Conservation (phyloP, 805 yeast genomes). For the Yarrowia alimentaria region DNA sequence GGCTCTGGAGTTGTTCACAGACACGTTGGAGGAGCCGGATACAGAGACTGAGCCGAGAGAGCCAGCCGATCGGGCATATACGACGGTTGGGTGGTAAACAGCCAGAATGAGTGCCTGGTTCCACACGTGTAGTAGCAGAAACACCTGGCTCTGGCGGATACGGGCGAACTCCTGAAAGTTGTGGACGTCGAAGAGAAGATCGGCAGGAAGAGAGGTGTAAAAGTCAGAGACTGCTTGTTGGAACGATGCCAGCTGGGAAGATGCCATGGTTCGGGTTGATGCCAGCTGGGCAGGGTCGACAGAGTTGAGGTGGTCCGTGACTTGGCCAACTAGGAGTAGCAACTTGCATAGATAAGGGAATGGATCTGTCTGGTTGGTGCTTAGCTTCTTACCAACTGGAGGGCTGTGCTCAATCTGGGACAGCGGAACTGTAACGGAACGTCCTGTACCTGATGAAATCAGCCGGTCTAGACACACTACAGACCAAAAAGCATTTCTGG, state of each 20-base stretch:
- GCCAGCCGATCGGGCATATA: slow-evolving; percentile 33
- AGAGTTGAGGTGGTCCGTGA: slow-evolving; percentile 35
- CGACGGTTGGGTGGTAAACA: slow-evolving; percentile 36
- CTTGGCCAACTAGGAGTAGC: slow-evolving; percentile 34
- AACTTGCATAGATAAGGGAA: slow-evolving; percentile 36
- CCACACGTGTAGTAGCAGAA: slow-evolving; percentile 35
- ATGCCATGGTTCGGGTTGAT: neutral
- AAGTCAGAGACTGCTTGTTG: slow-evolving; percentile 35
- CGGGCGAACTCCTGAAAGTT: slow-evolving; percentile 35
- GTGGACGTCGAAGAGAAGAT: slow-evolving; percentile 35
- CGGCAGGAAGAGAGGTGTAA: slow-evolving; percentile 34
- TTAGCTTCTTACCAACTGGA: slow-evolving; percentile 23
- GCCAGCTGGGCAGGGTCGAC: slow-evolving; percentile 21
- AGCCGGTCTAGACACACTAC: slow-evolving; percentile 36
- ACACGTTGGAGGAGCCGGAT: slow-evolving; percentile 4
- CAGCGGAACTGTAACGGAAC: slow-evolving; percentile 33
- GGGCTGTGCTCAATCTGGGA: slow-evolving; percentile 33
- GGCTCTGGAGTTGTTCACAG: slow-evolving; percentile 18
- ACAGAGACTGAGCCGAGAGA: slow-evolving; percentile 1
- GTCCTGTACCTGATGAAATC: slow-evolving; percentile 37
- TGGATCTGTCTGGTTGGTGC: slow-evolving; percentile 32
- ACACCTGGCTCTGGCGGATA: slow-evolving; percentile 34
- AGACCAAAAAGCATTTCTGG: slow-evolving; percentile 35
- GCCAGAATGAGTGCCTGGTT: slow-evolving; percentile 38
- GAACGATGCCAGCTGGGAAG: slow-evolving; percentile 25